A percentile compares a stretch with the other conserved stretches of the same genome.
Evolutionary conservation across 129 eudicot species (phyloP).

Genomic region (Daucus carota): DH1_v3.0 NC_030385.2:44330001-44330500

Average conservation of each 20-base stretch:
- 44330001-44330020: not conserved
- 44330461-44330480: conserved; percentile 61
- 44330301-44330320: not conserved
- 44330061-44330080: not conserved
- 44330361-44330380: not conserved
- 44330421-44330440: not conserved
- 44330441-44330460: not conserved
- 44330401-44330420: not conserved
- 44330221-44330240: not conserved
- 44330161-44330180: not conserved
- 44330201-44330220: too few species aligned
- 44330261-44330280: not conserved
- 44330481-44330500: conserved; percentile 77
- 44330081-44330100: too few species aligned
- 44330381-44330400: not conserved
- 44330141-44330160: not conserved
- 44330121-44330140: not conserved
- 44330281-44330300: not conserved
- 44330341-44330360: not conserved
- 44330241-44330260: not conserved
- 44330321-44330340: not conserved
- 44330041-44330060: too few species aligned
- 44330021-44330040: not conserved
- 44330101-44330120: not conserved
- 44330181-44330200: not conserved